A percentile compares a stretch with the other conserved stretches of the same genome.
phyloP scores from a whole-genome alignment of 2,329 filamentous ascomycete genomes.

The Phialemoniopsis sp. region DNA sequence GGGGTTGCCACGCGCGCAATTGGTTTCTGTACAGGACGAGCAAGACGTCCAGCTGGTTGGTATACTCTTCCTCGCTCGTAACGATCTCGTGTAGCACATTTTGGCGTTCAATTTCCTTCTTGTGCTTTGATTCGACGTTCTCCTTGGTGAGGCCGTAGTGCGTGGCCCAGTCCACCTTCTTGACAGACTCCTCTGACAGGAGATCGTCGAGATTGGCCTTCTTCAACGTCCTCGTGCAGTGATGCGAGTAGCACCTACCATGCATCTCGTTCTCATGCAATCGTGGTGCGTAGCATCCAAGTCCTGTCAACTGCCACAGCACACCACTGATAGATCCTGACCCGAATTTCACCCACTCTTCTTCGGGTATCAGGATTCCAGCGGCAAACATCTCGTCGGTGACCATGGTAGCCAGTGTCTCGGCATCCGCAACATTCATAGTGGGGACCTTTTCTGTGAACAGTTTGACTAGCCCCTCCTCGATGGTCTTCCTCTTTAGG shows the following conservation, averaged over 20 bases:
- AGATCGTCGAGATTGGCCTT: conserved; percentile 85
- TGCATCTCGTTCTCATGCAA: conserved; percentile 68
- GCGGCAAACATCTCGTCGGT: conserved; percentile 76
- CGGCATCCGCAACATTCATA: conserved; percentile 97
- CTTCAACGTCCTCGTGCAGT: conserved; percentile 90
- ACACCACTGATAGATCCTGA: conserved; percentile 79
- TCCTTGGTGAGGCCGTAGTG: conserved; percentile 84
- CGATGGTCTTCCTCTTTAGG: conserved; percentile 76
- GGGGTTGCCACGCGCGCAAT: conserved; percentile 66
- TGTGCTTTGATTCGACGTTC: conserved; percentile 64
- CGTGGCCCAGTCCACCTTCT: conserved; percentile 80
- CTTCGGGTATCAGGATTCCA: conserved; percentile 76
- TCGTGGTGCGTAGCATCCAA: conserved; percentile 84
- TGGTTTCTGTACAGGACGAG: conserved; percentile 82
- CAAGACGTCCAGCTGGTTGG: conserved; percentile 83
- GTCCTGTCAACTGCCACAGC: conserved; percentile 86
- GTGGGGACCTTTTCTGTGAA: conserved; percentile 95
- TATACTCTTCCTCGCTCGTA: conserved; percentile 86
- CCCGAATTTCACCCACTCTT: conserved; percentile 97
- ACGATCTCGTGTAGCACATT: conserved; percentile 96
- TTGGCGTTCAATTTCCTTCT: conserved; percentile 88
- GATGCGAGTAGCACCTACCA: conserved; percentile 86
- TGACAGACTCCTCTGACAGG: conserved; percentile 61
- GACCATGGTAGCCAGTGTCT: conserved; percentile 74
- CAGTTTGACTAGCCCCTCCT: conserved; percentile 81